Percentiles rank a stretch among this genome's conserved stretches.
phyloP scores from a whole-genome alignment of 345 rosid species.

The Schrenkiella parvula region DNA sequence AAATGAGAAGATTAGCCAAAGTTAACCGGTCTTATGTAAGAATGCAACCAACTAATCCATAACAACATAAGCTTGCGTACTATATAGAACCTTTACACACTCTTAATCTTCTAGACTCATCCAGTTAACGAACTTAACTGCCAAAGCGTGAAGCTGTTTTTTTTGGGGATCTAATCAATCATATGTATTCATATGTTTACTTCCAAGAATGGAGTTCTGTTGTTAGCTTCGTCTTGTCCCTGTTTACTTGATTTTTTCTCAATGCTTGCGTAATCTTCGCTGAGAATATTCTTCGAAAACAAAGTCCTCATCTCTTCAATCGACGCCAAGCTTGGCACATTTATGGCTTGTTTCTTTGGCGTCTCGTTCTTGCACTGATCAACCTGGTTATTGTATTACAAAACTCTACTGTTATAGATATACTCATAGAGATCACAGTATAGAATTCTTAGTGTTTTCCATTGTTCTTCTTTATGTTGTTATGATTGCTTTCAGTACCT shows the following conservation, averaged over 20 bases:
- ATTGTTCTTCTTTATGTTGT: neutral
- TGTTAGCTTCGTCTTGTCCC: conserved; percentile 48
- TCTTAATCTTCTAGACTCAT: conserved; percentile 8
- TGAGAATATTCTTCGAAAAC: neutral
- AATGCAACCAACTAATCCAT: conserved; percentile 3
- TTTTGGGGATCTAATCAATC: neutral
- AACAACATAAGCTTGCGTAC: neutral
- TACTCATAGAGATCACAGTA: neutral
- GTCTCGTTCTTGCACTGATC: conserved; percentile 45
- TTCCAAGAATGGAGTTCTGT: conserved; percentile 65
- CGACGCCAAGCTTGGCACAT: conserved; percentile 64
- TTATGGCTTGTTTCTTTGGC: conserved; percentile 49
- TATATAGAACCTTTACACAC: neutral
- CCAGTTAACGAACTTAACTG: conserved; percentile 13
- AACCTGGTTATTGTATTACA: conserved; percentile 40
- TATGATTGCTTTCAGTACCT: conserved; percentile 45
- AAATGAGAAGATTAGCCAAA: neutral
- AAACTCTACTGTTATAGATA: neutral
- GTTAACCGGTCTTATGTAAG: neutral
- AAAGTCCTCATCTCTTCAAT: conserved; percentile 64
- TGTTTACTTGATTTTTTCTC: conserved; percentile 25
- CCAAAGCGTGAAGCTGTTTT: neutral
- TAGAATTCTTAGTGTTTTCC: neutral
- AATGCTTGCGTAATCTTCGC: conserved; percentile 21
- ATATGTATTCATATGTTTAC: conserved; percentile 52